A percentile compares a stretch with the other conserved stretches of the same genome.
Evolutionary conservation across 192 early-diverging fungal genomes (phyloP).

Genomic region (Coemansia umbellata): DNA sequence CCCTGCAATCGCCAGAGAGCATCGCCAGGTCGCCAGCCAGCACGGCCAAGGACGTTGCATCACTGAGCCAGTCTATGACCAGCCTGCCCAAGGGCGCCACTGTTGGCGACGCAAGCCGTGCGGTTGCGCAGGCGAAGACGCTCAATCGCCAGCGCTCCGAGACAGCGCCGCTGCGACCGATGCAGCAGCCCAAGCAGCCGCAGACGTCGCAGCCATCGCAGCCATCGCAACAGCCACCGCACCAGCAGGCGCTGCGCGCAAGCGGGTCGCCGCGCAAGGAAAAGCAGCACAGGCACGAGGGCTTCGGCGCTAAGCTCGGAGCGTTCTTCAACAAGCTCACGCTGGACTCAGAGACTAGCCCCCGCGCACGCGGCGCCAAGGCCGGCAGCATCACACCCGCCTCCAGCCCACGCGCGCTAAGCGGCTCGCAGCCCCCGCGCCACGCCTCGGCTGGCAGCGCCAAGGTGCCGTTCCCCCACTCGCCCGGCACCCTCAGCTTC

Average conservation of each 20-base stretch:
- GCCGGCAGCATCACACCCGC: conserved; percentile 7
- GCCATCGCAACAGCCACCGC: neutral
- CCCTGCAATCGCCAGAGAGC: too few relatives aligned
- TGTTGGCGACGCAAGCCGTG: conserved; percentile 5
- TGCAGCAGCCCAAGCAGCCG: conserved; percentile 5
- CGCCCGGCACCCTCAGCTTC: conserved; percentile 9
- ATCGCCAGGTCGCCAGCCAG: conserved; percentile 4
- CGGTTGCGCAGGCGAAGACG: conserved; percentile 20
- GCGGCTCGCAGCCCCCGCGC: neutral
- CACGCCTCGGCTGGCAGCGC: too few relatives aligned
- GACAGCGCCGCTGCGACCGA: conserved; percentile 38
- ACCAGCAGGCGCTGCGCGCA: conserved; percentile 17
- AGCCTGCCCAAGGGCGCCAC: conserved; percentile 11
- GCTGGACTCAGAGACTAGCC: conserved; percentile 43
- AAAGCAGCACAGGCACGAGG: conserved; percentile 28
- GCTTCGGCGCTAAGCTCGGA: conserved; percentile 42
- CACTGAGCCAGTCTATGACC: neutral
- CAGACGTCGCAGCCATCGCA: conserved; percentile 8
- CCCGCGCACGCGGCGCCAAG: conserved; percentile 8
- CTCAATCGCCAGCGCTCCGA: conserved; percentile 48
- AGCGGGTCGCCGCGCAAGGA: conserved; percentile 31
- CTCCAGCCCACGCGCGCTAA: conserved; percentile 16
- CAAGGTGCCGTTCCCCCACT: conserved; percentile 12
- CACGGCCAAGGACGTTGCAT: conserved; percentile 5
- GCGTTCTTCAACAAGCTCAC: conserved; percentile 50